Evolutionary conservation across 2,329 filamentous ascomycete species (phyloP).

Genomic region (Acephala macrosclerotiorum): DNA sequence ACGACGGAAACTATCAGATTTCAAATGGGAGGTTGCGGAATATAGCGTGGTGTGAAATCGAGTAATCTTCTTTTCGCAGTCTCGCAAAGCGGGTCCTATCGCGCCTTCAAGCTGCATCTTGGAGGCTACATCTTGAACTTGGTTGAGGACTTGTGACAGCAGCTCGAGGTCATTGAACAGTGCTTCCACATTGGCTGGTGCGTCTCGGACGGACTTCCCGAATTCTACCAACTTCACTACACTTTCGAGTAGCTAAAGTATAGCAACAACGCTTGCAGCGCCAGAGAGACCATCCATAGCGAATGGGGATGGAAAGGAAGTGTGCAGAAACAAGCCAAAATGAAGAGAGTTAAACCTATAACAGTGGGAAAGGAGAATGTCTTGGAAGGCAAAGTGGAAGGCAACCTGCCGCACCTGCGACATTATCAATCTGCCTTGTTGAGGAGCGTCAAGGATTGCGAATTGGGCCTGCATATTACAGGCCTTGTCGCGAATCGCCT

Average conservation of each 20-base stretch:
- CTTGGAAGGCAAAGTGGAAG: background rate
- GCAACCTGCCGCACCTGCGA: background rate
- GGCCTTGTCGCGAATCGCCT: background rate
- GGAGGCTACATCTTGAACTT: background rate
- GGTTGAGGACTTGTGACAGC: background rate
- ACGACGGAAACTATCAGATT: background rate
- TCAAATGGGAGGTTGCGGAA: background rate
- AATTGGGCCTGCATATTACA: background rate
- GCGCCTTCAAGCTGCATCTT: background rate
- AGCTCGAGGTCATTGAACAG: conserved; percentile 18
- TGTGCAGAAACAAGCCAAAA: background rate
- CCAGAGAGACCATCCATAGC: conserved; percentile 1
- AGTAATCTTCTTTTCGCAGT: conserved; percentile 9
- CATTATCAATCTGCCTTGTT: background rate
- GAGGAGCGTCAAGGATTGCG: background rate
- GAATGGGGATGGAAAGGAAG: conserved; percentile 1
- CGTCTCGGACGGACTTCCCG: conserved; percentile 22
- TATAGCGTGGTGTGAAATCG: background rate
- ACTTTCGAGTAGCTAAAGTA: background rate
- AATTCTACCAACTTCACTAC: conserved; percentile 20
- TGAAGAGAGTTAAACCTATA: background rate
- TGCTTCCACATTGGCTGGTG: conserved; percentile 10
- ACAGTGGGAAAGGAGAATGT: background rate
- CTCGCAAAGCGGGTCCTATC: background rate
- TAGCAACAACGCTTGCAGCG: background rate